Percentiles rank a stretch among this genome's conserved stretches.
phyloP scores from a whole-genome alignment of 371 early-diverging fungal species.

The Saksenaea vasiformis region DNA sequence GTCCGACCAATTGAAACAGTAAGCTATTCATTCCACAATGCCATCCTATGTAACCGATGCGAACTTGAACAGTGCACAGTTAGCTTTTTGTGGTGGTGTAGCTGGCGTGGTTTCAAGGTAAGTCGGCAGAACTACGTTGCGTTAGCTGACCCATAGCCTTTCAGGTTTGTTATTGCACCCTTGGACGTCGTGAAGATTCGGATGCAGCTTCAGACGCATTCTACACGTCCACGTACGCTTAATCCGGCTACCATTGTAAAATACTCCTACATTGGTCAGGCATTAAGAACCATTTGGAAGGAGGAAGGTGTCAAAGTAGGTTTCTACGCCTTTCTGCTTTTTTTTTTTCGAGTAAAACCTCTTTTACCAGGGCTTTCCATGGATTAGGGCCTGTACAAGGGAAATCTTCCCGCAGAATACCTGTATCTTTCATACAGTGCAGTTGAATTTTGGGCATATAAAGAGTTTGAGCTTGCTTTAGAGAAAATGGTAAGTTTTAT shows the following conservation, averaged over 20 bases:
- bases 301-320: conserved; percentile 77
- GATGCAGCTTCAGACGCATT: conserved; percentile 64
- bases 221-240: conserved; percentile 13
- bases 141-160: background rate
- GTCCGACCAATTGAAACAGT: background rate
- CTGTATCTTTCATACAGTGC: conserved; percentile 90
- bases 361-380: background rate
- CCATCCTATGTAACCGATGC: conserved; percentile 50
- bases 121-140: background rate
- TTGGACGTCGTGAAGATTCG: conserved; percentile 94
- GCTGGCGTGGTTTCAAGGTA: conserved; percentile 72
- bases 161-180: conserved; percentile 77
- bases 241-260: conserved; percentile 27
- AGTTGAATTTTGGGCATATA: conserved; percentile 82
- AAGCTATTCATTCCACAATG: conserved; percentile 16
- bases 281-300: conserved; percentile 56
- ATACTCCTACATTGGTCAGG: conserved; percentile 59
- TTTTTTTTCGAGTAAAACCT: background rate
- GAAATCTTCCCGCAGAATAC: conserved; percentile 90
- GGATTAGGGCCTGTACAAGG: conserved; percentile 89
- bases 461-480: conserved; percentile 39
- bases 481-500: conserved; percentile 24
- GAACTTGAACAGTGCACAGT: conserved; percentile 54
- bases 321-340: background rate
- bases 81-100: conserved; percentile 67